Base-by-base conservation (phyloP, 148 eudicot genomes). In the Cornus suecica region DNA sequence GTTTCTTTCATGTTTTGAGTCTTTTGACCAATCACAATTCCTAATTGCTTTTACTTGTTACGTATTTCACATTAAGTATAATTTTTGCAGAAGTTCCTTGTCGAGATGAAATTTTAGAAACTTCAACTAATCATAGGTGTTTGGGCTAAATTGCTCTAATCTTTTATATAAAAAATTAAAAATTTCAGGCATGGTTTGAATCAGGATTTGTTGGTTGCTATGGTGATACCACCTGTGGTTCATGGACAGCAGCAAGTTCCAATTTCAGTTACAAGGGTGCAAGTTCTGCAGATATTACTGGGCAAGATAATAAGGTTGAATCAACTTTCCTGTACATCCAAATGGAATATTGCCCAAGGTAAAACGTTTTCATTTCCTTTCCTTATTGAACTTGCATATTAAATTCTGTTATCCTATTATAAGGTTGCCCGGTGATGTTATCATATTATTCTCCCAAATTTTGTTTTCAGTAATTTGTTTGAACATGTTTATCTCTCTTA, bases 291-390 rank as follows among this genome's bases (percentile, higher is more conserved):
- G 92, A 91, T 62, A 61, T 79, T 14, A 67, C 28, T 80, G 90
- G 82, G 65, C 68, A 74, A 66, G 97, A 84, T 73, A 81, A 78
- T 79, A 79, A 73, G 81, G 76, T 86, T 74, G 97, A 90, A 76
- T 90, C 92, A 71, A 94, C 97, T 26, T 95, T 84, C 73, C 90
- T 95, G 66, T 95, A 95, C 71, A 95, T 95, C 77, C 99, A 95
- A 83, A 95, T 95, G 99, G 99, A 95, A 82, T 95, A 91, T 68
- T 95, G 99, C 84, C 97, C 99, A 73, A 90, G 99, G 99, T 95
- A 77, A 74, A 76, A 69, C 77, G n/a, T n/a, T 56, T 54, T 25
- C 76, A 27, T 29, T 4, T 26, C 74, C 71, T 28, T 48, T 73
- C 37, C 24, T 18, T 20, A 18, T 20, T 3, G 20, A 18, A 56